Evolutionary conservation across 2,329 filamentous ascomycete genomes (phyloP).

Genomic region (Xylariaceae sp.): DNA sequence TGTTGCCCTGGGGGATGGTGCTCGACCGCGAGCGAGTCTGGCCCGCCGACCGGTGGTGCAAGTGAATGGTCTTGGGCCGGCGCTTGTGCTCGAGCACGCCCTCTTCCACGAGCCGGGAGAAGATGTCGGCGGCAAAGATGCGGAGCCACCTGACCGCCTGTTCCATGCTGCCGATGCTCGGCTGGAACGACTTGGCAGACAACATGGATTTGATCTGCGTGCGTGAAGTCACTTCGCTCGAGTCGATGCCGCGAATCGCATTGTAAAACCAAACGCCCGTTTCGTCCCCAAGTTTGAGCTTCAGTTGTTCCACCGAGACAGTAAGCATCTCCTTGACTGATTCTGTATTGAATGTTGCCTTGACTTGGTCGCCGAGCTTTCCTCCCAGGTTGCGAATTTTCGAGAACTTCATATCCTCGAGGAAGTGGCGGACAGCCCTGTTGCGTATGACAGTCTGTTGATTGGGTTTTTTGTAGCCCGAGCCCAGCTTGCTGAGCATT

Average conservation of each 20-base stretch:
- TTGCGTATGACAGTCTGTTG: conserved; percentile 90
- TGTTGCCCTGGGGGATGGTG: conserved; percentile 70
- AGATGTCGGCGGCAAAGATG: conserved; percentile 90
- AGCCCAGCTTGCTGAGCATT: conserved; percentile 90
- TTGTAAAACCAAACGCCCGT: conserved; percentile 82
- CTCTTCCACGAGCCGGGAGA: conserved; percentile 82
- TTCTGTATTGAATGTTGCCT: conserved; percentile 76
- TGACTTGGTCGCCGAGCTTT: conserved; percentile 84
- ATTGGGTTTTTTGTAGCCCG: conserved; percentile 87
- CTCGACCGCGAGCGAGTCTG: conserved; percentile 70
- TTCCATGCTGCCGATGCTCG: conserved; percentile 70
- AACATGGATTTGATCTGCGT: conserved; percentile 97
- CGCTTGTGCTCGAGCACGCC: conserved; percentile 82
- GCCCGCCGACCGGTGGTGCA: conserved; percentile 71
- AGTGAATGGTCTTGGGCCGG: conserved; percentile 75
- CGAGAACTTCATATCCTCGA: conserved; percentile 83
- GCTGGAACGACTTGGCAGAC: conserved; percentile 90
- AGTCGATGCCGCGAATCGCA: conserved; percentile 78
- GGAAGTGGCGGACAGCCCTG: conserved; percentile 71
- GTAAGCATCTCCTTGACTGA: conserved; percentile 68
- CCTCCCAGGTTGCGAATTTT: conserved; percentile 94
- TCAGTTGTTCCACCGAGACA: conserved; percentile 68
- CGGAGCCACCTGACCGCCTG: conserved; percentile 80
- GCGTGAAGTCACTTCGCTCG: conserved; percentile 80
- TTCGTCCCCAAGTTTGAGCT: conserved; percentile 73